These are phyloP conservation scores for Leccinum variicolor DNA, from an alignment of 768 basidiomycete genomes.

Conservation along the genomic window DNA sequence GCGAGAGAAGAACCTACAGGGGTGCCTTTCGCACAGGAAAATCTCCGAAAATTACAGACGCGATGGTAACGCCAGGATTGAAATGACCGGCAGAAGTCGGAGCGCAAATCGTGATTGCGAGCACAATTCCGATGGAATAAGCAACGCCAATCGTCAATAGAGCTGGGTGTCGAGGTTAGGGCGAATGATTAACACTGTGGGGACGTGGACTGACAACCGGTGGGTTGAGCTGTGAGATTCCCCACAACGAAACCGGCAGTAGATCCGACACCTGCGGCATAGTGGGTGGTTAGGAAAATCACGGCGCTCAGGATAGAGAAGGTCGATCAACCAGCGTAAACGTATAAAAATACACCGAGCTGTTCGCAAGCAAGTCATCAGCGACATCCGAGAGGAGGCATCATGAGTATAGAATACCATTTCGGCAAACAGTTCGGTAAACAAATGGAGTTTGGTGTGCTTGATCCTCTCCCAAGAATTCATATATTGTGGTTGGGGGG, in stretches of 20 bases:
- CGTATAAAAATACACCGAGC: conserved; percentile 63
- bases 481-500: conserved; percentile 37
- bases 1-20: conserved; percentile 36
- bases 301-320: background rate
- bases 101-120: conserved; percentile 51
- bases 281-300: background rate
- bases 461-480: conserved; percentile 49
- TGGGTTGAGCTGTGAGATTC: conserved; percentile 36
- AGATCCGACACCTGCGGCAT: conserved; percentile 48
- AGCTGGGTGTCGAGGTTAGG: conserved; percentile 32
- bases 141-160: conserved; percentile 55
- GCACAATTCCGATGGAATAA: conserved; percentile 57
- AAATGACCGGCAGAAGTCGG: conserved; percentile 63
- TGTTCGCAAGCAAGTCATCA: conserved; percentile 20
- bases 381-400: background rate
- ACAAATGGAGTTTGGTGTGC: conserved; percentile 47
- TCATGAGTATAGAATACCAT: conserved; percentile 34
- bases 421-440: conserved; percentile 61
- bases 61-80: conserved; percentile 59
- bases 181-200: background rate
- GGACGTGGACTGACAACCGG: conserved; percentile 45
- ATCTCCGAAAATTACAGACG: conserved; percentile 47
- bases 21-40: conserved; percentile 52
- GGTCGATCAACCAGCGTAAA: conserved; percentile 42
- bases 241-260: conserved; percentile 50